Evolutionary conservation across 1,139 yeast species (phyloP), one percentile per base, ranked within the genome.

Genomic region (Pichia sp.): DNA sequence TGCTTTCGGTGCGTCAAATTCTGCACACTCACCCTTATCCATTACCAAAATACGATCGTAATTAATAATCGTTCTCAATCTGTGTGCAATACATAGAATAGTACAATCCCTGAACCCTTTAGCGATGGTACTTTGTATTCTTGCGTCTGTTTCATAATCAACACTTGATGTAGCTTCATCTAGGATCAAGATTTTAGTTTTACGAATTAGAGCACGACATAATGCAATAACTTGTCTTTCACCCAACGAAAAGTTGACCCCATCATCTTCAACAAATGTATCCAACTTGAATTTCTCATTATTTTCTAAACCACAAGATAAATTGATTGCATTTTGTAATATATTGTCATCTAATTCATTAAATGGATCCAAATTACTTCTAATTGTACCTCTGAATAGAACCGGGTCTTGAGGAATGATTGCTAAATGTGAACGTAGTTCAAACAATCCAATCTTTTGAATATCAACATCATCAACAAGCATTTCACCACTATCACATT

Each of bases 121-220:
- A 0, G 70, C 70, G 52, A 79, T 77, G 10, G 82, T 77, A 11
- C 65, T 62, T 61, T 79, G 83, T 53, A 79, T 77, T 61, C 70
- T 75, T 16, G 75, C 64, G 60, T 79, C 83, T 3, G 83, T 79
- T 60, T 76, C 80, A 60, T 76, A 78, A 63, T 79, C 83, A 46
- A 78, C 83, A 28, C 80, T 75, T 1, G 81, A 75, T 0, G 83
- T 78, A 19, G 83, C 83, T 67, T 79, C 83, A 62, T 79, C 83
- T 53, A 79, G 65, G 54, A 79, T 74, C 54, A 79, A 69, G 51
- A 79, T 76, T 65, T 74, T 76, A 33, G 78, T 68, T 51, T 75
- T 70, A 48, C 80, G 70, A 29, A 78, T 79, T 60, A 79, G 70
- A 2, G 83, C 79, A 57, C 83, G 68, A 27, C 81, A 79, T 56